Evolutionary conservation across 306 rosid genomes (phyloP), one percentile per base, ranked within the genome.

Genomic region (Rubus idaeus): DNA sequence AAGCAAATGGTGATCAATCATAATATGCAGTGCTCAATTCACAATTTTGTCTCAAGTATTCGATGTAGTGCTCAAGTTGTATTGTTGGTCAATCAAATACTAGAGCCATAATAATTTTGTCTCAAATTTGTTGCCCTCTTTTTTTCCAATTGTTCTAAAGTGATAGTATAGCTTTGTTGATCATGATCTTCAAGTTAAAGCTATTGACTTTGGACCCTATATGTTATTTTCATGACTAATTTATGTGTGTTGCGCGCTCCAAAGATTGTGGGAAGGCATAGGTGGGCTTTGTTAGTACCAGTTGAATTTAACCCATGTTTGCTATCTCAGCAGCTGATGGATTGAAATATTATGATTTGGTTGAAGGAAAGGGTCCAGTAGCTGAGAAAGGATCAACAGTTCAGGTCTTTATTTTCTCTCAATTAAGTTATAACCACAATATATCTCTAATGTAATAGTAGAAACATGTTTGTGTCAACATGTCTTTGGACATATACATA

Each of bases 331-430:
- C 90, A 90, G 98, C 86, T 44, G 92, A 85, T 78, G 99, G 97
- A 77, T 75, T 95, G 74, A 90, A 90, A 75, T 95, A 89, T 84
- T 95, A 89, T 76, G 99, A 95, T 87, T 60, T 92, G 67, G 87
- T 87, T 55, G 97, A 86, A 84, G 98, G 98, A 30, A 92, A 79
- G 73, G 98, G 98, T 73, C 87, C 87, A 13, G 35, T 76, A 13
- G 96, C 99, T 30, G 89, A 89, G 69, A 89, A 90, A 63, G 97
- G 97, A 67, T 88, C 92, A 37, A 82, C 90, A 4, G 97, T 92
- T 83, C 89, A 82, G 95, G 96, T 94, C 42, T 73, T 39, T 30
- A 17, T 6, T 37, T 64, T 62, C 44, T 62, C 20, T 62, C 20
- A 61, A 13, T 61, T 2, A 30, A 61, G 42, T 30, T 26, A 61